Evolutionary conservation across 352 stramenopile genomes (phyloP).

Genomic region (Globisporangium spinosum): DNA sequence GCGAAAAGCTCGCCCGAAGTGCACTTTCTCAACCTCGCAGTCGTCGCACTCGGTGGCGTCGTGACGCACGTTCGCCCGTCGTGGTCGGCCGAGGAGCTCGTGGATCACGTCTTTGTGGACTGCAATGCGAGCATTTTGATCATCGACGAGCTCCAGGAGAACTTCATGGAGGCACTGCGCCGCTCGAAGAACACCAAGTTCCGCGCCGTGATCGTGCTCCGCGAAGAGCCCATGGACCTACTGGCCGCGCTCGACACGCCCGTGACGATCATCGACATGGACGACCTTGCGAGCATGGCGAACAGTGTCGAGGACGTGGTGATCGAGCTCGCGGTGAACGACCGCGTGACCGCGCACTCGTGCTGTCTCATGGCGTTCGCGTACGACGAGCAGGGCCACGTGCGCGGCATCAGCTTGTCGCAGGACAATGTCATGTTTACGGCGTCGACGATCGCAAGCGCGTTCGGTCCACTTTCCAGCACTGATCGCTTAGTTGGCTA

Average conservation of each 20-base stretch:
- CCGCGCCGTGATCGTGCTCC: conserved; percentile 48
- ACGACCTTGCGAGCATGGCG: conserved; percentile 37
- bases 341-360: conserved; percentile 33
- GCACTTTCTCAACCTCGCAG: conserved; percentile 60
- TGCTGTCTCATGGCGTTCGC: conserved; percentile 60
- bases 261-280: conserved; percentile 43
- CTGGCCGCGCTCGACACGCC: conserved; percentile 26
- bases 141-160: conserved; percentile 46
- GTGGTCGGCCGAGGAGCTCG: conserved; percentile 52
- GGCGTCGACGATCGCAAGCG: conserved; percentile 49
- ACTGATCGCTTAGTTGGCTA: conserved; percentile 62
- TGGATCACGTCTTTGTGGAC: conserved; percentile 45
- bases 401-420: conserved; percentile 58
- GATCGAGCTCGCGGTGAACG: conserved; percentile 27
- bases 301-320: conserved; percentile 24
- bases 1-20: conserved; percentile 39
- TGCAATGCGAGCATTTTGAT: conserved; percentile 55
- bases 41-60: conserved; percentile 47
- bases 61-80: conserved; percentile 51
- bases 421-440: conserved; percentile 87
- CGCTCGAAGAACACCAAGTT: conserved; percentile 24
- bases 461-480: conserved; percentile 48
- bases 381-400: conserved; percentile 45
- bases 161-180: conserved; percentile 39
- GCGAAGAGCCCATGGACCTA: conserved; percentile 24